phyloP scores from a whole-genome alignment of 2,329 filamentous ascomycete genomes.

The Lasiodiplodia sp. region DNA sequence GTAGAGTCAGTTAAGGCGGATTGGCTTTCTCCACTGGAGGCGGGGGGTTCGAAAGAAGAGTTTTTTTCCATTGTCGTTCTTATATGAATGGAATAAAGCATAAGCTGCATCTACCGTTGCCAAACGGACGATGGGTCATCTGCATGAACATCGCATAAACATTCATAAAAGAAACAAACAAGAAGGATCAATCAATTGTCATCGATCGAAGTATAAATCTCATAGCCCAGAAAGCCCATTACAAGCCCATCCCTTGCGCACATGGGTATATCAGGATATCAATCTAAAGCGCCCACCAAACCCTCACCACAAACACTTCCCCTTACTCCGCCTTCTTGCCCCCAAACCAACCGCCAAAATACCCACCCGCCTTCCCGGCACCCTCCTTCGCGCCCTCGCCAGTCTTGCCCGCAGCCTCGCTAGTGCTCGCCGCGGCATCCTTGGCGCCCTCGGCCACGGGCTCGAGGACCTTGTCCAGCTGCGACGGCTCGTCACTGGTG shows the following conservation, averaged over 20 bases:
- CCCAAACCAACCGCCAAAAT: slow-evolving; percentile 5
- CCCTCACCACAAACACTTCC: background rate
- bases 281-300: background rate
- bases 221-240: background rate
- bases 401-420: background rate
- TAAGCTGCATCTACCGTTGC: too few species aligned
- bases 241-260: background rate
- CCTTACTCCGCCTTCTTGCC: background rate
- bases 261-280: slow-evolving; percentile 2
- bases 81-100: background rate
- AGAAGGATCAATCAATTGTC: background rate
- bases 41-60: background rate
- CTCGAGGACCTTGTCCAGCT: background rate
- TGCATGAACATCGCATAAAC: background rate
- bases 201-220: background rate
- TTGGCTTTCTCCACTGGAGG: background rate
- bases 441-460: background rate
- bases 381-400: background rate
- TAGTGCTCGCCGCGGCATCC: background rate
- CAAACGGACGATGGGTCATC: background rate
- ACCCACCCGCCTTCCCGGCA: background rate
- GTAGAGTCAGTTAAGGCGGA: background rate
- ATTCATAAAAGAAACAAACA: background rate
- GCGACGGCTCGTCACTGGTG: background rate
- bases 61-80: background rate